Base-by-base conservation (phyloP, 2,329 filamentous ascomycete genomes). In the Nemania sp. region DNA sequence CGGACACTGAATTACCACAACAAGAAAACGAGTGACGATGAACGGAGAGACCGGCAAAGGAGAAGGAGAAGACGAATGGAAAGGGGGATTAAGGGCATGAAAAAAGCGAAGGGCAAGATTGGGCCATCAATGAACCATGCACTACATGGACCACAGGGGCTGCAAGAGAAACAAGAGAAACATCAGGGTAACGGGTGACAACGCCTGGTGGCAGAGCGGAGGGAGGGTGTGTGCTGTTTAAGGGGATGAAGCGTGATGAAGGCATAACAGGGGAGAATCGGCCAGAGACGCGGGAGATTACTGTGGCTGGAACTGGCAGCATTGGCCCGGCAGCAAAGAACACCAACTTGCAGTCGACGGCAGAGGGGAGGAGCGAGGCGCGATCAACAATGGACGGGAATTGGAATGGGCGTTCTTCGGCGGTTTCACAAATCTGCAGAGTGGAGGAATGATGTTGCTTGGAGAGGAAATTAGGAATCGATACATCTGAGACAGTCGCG, bases 371-470 rank as follows among this genome's bases (percentile, higher is more conserved):
- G 28, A 33, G 58, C 53, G 41, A 48, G 48, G 42, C 39, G 26
- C 45, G n/a, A 26, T 33, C 20, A 45, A 48, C 56, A 50, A 48
- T 47, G 30, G 33, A 58, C 30, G 30, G 14, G 43, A 23, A 14
- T 30, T 45, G 61, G 61, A 62, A 61, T 63, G 64, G 43, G 57
- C 55, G 37, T 61, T 59, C 52, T 53, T 55, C 20, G 17, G 22
- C 30, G 37, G 20, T 60, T 51, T 58, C 53, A 49, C 30, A 30
- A 17, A 36, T 11, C 11, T 15, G 37, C n/a, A 6, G 23, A 22
- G 56, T 59, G 56, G 36, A 55, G 55, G 66, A 68, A 68, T 67
- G 64, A 59, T 53, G 54, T 54, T 44, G 54, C 49, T 26, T 20
- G 34, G 56, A 62, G 61, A 63, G 52, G 47, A 47, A 15, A 60